Percentiles rank a stretch among this genome's conserved stretches.
Evolutionary conservation across 2,329 filamentous ascomycete genomes (phyloP).

Genomic region (Ceratocystis albifundus): DNA sequence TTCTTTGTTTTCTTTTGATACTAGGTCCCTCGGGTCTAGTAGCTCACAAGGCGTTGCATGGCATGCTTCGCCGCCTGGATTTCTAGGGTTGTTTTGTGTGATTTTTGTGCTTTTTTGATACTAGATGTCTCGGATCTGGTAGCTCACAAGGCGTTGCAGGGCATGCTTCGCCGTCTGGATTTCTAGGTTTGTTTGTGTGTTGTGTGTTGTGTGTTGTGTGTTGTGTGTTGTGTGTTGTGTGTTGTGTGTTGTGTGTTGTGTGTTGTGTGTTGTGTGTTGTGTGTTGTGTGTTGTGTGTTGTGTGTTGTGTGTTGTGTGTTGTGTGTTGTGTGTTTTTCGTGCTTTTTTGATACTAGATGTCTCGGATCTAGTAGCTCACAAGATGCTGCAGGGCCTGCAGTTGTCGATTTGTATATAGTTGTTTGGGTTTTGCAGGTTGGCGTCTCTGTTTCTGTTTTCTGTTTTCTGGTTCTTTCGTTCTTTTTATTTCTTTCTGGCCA

Average conservation of each 20-base stretch:
- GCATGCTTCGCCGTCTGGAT: background rate
- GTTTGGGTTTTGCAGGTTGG: too few species aligned
- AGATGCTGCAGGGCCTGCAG: background rate
- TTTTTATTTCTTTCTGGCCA: too few species aligned
- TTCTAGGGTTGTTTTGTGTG: background rate
- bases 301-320: background rate
- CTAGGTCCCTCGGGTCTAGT: background rate
- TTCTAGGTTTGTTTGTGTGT: background rate
- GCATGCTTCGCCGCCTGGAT: background rate
- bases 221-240: background rate
- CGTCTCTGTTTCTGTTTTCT: too few species aligned
- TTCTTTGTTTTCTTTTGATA: background rate
- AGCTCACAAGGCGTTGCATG: background rate
- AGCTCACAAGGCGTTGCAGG: conserved; percentile 1
- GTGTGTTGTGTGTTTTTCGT: background rate
- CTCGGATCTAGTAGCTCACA: background rate
- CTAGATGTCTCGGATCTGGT: background rate
- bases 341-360: background rate
- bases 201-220: background rate
- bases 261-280: background rate
- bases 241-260: background rate
- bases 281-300: background rate
- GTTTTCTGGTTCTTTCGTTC: too few species aligned
- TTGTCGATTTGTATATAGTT: too few species aligned
- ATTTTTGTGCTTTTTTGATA: background rate